Evolutionary conservation across 2,329 filamentous ascomycete genomes (phyloP).

Genomic region (Fusarium burgessii): DNA sequence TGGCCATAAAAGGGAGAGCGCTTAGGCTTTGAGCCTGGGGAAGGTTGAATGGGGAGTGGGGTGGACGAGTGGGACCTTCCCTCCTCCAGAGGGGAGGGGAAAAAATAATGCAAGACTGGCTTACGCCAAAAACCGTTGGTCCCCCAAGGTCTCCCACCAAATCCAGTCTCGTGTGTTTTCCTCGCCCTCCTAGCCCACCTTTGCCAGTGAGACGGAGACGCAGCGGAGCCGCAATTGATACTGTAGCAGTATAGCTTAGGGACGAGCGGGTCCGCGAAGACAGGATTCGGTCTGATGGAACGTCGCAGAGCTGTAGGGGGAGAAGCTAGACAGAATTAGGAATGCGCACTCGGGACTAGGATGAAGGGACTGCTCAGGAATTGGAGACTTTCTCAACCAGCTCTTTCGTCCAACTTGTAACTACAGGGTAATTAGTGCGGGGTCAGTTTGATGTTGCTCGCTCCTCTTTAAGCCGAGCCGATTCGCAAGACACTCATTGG

Average conservation of each 20-base stretch:
- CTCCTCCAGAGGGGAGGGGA: no score
- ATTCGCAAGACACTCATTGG: slow-evolving; percentile 8
- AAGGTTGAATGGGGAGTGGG: slow-evolving; percentile 17
- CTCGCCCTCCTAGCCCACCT: slow-evolving; percentile 7
- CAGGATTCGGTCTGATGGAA: slow-evolving; percentile 43
- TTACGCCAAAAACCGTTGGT: no score
- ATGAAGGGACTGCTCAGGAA: slow-evolving; percentile 25
- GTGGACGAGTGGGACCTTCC: slow-evolving; percentile 16
- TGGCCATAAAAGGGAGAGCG: neutral
- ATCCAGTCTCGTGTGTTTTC: no score
- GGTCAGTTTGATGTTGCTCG: slow-evolving; percentile 41
- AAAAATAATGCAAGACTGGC: no score
- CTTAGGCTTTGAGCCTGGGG: slow-evolving; percentile 17
- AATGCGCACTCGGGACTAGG: slow-evolving; percentile 24
- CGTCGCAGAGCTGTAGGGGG: slow-evolving; percentile 32
- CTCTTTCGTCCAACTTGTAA: neutral
- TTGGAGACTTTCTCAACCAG: slow-evolving; percentile 18
- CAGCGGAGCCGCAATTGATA: slow-evolving; percentile 47
- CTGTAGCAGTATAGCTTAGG: neutral
- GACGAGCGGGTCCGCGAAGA: slow-evolving; percentile 44
- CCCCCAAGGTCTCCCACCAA: no score
- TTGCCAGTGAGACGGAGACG: slow-evolving; percentile 45
- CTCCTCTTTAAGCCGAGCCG: slow-evolving; percentile 45
- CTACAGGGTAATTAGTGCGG: slow-evolving; percentile 29
- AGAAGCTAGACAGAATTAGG: slow-evolving; percentile 16